Conservation (phyloP, 441 rosid genomes). For the Bruguiera hainesii region DNA sequence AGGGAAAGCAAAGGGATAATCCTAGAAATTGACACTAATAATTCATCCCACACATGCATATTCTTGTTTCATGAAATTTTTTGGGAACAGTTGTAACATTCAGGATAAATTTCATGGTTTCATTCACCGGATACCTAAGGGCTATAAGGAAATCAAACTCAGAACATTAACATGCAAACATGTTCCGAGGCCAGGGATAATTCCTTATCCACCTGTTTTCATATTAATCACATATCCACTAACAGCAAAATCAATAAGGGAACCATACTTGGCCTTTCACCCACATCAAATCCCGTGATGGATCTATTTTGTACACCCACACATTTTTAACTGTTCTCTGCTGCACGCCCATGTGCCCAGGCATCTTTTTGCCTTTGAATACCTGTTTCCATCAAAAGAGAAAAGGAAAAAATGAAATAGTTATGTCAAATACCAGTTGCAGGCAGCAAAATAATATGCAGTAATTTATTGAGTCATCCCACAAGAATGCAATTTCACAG, state of each 20-base stretch:
- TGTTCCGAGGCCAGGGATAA: background rate
- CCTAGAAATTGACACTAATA: background rate
- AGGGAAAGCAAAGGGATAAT: background rate
- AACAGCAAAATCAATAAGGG: conserved; percentile 14
- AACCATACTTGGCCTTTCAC: conserved; percentile 88
- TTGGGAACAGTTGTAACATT: no score
- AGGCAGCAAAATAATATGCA: background rate
- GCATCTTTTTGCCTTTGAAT: conserved; percentile 89
- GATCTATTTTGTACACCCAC: conserved; percentile 87
- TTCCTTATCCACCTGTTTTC: background rate
- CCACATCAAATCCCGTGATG: conserved; percentile 87
- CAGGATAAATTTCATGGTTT: no score
- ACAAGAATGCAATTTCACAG: background rate
- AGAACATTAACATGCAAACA: background rate
- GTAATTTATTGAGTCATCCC: background rate
- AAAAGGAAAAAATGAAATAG: conserved; percentile 14
- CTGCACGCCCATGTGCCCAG: conserved; percentile 92
- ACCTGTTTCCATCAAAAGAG: conserved; percentile 43
- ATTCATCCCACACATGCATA: background rate
- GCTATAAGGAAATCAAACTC: background rate
- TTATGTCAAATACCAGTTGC: background rate
- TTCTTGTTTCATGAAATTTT: background rate
- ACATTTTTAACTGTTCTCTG: conserved; percentile 90
- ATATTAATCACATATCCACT: background rate
- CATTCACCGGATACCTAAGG: no score